Evolutionary conservation across 2,329 filamentous ascomycete species (phyloP), one percentile per base, ranked within the genome.

Genomic region (Claviceps africana): DNA sequence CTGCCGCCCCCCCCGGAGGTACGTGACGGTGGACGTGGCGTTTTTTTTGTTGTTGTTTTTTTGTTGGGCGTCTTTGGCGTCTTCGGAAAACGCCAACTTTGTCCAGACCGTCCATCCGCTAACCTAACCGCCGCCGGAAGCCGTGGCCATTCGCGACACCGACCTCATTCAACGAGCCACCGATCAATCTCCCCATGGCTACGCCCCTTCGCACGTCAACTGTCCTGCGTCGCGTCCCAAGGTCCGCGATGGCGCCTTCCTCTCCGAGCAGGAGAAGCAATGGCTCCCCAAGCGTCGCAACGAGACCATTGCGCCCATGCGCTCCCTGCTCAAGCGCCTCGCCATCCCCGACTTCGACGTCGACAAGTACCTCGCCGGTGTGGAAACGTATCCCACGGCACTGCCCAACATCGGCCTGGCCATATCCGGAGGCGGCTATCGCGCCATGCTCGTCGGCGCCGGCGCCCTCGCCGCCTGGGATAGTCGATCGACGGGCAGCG

Each of bases 371-470:
- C 81, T 97, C 59, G 50, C 57, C 21, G 54, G 66, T 53, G 67
- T 56, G 28, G 61, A 65, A 51, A 60, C 33, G 8, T 53, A 67
- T 47, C 49, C 59, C 7, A 63, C 59, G 0, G 66, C 70, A 28
- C 65, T 75, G 55, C 75, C 75, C 50, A 76, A 74, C 58, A 82
- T 95, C 55, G 88, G 75, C 17, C 78, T 95, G 56, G 86, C 88
- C 11, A 72, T 86, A 45, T 93, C 87, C 0, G 88, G 88, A 13
- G 89, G 89, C 63, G 89, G 89, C 37, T 95, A 93, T 65, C 77
- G 89, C 53, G 88, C 89, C n/a, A 74, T 94, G 70, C 73, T 90
- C 71, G 91, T 86, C 62, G 88, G 87, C 39, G 89, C 83, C 17
- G 89, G 89, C 55, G 84, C 83, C 44, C 60, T 95, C 17, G 79